Evolutionary conservation across 768 basidiomycete species (phyloP), one percentile per base, ranked within the genome.

Genomic region (Trametopsis cervina): DNA sequence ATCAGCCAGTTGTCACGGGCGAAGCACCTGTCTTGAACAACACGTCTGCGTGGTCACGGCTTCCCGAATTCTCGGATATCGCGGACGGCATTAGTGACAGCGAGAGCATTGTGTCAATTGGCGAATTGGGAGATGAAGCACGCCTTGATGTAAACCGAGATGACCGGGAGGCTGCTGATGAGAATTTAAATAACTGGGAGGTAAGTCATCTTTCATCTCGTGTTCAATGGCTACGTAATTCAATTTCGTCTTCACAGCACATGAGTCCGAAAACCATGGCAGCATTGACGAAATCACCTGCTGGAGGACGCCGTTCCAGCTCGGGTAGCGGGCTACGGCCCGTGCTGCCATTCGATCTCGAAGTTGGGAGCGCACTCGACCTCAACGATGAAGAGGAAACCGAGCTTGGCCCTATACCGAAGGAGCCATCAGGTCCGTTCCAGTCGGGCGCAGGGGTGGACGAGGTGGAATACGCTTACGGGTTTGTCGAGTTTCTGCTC

Each of bases 231-330:
- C n/a, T n/a, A 9, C 42, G 23, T 37, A 35, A 46, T 39, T 9
- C 49, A 53, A 26, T 22, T n/a, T 51, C 18, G 43, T 15, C 29
- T 41, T 23, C 53, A 17, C 54, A 93, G 93, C 93, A 95, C 60
- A 88, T 97, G 85, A 95, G 94, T 54, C 91, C 92, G 3, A 89
- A 90, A 66, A 94, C 92, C 2, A 87, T 97, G 81, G 88, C 89
- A 11, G 86, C 91, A 7, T 71, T 97, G 40, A 89, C 93, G 0
- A 93, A 93, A 63, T 94, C 91, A 0, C 93, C 93, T 15, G 85
- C 85, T 37, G 59, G 57, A 6, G 61, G 58, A 20, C 77, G 93
- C 21, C 78, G 92, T 21, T 88, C 89, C 26, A 90, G 88, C 52
- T 86, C 89, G 4, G 90, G 90, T 26, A 77, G 78, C 26, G 65